Conservation (phyloP, 805 yeast species). For the Starmera amethionina region DNA sequence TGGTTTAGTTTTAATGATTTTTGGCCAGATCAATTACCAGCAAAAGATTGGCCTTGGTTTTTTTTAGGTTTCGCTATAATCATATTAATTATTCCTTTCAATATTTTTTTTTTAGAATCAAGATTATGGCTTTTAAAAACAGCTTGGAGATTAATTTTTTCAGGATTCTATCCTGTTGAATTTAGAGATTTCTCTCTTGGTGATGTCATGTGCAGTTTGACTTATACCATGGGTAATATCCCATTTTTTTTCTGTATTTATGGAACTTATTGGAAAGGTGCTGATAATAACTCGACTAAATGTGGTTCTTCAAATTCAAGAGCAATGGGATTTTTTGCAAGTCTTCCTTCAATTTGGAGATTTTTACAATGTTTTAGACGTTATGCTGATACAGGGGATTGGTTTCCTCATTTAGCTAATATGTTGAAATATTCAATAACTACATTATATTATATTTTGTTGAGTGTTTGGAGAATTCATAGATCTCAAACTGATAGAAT, state of each 20-base stretch:
- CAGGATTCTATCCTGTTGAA: conserved; percentile 92
- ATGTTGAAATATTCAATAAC: conserved; percentile 67
- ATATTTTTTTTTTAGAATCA: conserved; percentile 45
- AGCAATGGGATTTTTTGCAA: conserved; percentile 70
- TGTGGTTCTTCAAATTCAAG: conserved; percentile 80
- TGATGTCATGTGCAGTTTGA: conserved; percentile 80
- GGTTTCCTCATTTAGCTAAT: conserved; percentile 94
- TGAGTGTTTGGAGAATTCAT: conserved; percentile 73
- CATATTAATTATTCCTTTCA: conserved; percentile 52
- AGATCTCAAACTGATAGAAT: conserved; percentile 28
- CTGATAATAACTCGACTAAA: conserved; percentile 24
- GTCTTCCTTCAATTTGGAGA: conserved; percentile 87
- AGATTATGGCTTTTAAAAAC: conserved; percentile 73
- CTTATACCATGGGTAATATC: conserved; percentile 79
- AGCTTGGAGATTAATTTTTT: conserved; percentile 57
- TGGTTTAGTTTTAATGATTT: conserved; percentile 72
- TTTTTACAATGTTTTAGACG: conserved; percentile 85
- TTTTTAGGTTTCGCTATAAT: conserved; percentile 45
- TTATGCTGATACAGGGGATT: conserved; percentile 85
- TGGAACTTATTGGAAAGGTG: conserved; percentile 57
- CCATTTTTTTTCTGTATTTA: conserved; percentile 83
- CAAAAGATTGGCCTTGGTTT: conserved; percentile 73
- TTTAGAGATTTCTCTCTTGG: conserved; percentile 91
- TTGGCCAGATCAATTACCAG: conserved; percentile 51
- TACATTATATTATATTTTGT: conserved; percentile 54